Percentiles rank a stretch among this genome's conserved stretches.
phyloP scores from a whole-genome alignment of 306 rosid genomes.

The Rubus idaeus region DNA sequence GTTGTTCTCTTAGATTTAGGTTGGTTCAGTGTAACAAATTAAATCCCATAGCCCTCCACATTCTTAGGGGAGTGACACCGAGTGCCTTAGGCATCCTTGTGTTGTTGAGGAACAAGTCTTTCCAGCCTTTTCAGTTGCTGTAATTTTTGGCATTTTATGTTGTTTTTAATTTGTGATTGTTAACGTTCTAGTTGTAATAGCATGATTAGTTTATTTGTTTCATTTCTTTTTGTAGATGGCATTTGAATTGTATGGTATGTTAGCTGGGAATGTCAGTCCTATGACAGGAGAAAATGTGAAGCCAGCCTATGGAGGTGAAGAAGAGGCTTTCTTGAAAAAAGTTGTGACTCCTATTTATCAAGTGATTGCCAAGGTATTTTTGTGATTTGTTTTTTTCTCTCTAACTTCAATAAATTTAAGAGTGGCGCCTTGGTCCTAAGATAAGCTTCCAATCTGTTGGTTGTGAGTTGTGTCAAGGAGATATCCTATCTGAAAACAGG shows the following conservation, averaged over 20 bases:
- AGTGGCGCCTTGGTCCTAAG: slow-evolving; percentile 5
- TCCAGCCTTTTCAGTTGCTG: neutral
- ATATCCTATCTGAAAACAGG: neutral
- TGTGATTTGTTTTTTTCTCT: slow-evolving; percentile 3
- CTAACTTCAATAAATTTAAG: slow-evolving; percentile 14
- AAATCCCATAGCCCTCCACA: neutral
- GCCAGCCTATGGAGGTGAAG: slow-evolving; percentile 99
- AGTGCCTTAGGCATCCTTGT: neutral
- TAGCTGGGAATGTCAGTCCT: slow-evolving; percentile 98
- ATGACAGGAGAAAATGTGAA: slow-evolving; percentile 96
- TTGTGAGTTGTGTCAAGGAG: neutral
- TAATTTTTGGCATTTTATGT: neutral
- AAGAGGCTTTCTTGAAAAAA: slow-evolving; percentile 81
- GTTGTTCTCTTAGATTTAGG: too few relatives aligned
- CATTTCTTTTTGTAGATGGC: slow-evolving; percentile 73
- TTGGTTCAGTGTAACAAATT: too few relatives aligned
- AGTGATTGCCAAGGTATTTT: slow-evolving; percentile 84
- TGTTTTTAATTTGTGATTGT: neutral
- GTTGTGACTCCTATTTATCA: slow-evolving; percentile 92
- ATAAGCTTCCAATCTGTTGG: neutral
- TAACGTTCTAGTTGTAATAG: neutral
- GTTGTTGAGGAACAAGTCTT: neutral
- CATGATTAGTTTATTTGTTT: slow-evolving; percentile 26
- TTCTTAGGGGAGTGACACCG: neutral
- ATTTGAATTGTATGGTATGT: slow-evolving; percentile 96